phyloP scores from a whole-genome alignment of 352 stramenopile genomes.

The Phytopythium vexans region DNA sequence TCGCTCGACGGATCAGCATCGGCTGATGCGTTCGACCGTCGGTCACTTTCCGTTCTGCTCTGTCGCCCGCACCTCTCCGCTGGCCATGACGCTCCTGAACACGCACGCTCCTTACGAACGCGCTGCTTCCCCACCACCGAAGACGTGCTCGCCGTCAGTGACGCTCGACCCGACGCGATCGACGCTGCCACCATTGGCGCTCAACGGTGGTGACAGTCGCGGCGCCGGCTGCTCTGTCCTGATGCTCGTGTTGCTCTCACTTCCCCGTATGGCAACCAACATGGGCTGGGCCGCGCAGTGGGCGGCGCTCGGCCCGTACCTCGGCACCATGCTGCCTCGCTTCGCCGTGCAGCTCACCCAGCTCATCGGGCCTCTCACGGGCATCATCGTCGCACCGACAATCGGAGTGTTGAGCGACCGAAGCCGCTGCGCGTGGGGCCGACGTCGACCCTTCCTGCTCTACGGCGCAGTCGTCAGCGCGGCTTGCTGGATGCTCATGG shows the following conservation, averaged over 20 bases:
- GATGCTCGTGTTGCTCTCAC: conserved; percentile 65
- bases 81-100: no score
- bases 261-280: conserved; percentile 72
- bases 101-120: no score
- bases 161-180: background rate
- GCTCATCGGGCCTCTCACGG: conserved; percentile 63
- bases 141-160: background rate
- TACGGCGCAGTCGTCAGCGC: conserved; percentile 59
- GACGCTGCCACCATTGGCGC: no score
- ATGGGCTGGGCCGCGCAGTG: conserved; percentile 81
- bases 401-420: conserved; percentile 70
- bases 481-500: conserved; percentile 70
- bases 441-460: conserved; percentile 61
- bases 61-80: no score
- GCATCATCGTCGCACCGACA: conserved; percentile 64
- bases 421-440: conserved; percentile 44
- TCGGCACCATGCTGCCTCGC: conserved; percentile 58
- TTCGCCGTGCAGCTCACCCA: conserved; percentile 77
- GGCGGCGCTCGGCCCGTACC: conserved; percentile 63
- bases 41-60: no score
- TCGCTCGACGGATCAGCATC: no score
- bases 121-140: background rate
- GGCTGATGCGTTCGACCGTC: no score
- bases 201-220: no score
- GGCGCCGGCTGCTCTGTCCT: conserved; percentile 42